Base-by-base conservation (phyloP, 129 eudicot genomes). In the Tagetes erecta region DNA sequence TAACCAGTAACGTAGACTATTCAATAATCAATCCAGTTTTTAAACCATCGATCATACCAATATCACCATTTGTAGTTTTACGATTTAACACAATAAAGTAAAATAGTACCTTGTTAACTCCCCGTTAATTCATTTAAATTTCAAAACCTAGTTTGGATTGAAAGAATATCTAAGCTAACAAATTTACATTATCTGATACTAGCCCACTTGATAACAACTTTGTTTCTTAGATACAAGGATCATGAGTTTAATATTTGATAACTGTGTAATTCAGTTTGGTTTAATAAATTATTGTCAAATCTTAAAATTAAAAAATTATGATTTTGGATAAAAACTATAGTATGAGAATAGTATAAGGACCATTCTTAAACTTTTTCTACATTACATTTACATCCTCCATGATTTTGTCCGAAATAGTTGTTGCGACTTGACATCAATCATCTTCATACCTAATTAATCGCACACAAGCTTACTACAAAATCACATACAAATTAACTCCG, bases 331-430 rank as follows among this genome's bases (percentile, higher is more conserved):
- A 31, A 64, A 74, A 27, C 0, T 27, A 64, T 47, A 59, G 12
- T 0, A 12, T 13, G 8, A 13, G 20, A 36, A 10, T 20, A 77
- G 63, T 59, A 1, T 1, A 34, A 77, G 81, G 81, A 69, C 81
- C 8, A 38, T 46, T 69, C n/a, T 27, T 77, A 69, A 45, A 35
- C 4, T 27, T 69, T 46, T 27, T 37, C 27, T 20, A 20, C 27
- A 20, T 20, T 59, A 70, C 46, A 42, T 5, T 6, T 10, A 70
- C 59, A 59, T 59, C 68, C 67, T 49, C 53, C 78, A 71, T 45
- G 20, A 77, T 40, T 63, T 73, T 82, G 73, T 78, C 86, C 64
- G 76, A 67, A 78, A 70, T 27, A 55, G 86, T 58, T 20, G 80
- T 68, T 63, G 68, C 51, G 52, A 5, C 42, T 62, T 12, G 44